A percentile compares a stretch with the other conserved stretches of the same genome.
Conservation (phyloP, 768 basidiomycete genomes). For the Tubosaeta brunneosetosa region DNA sequence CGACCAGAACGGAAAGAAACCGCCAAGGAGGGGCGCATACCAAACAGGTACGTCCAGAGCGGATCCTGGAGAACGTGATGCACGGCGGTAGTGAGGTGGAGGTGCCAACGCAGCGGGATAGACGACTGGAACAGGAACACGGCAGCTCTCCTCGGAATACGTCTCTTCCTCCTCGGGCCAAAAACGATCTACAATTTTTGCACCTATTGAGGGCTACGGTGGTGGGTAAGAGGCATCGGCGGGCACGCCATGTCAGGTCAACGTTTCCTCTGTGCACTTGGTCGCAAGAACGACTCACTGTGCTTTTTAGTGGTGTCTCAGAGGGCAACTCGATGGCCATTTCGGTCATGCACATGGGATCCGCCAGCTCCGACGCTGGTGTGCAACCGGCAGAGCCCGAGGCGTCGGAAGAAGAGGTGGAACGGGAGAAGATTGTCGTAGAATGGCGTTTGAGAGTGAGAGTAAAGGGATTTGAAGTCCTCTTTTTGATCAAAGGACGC, state of each 20-base stretch:
- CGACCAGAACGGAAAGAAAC: background rate
- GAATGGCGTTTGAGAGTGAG: constrained; percentile 25
- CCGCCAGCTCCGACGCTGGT: constrained; percentile 17
- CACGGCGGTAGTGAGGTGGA: constrained; percentile 28
- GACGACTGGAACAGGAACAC: background rate
- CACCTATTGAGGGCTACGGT: constrained; percentile 24
- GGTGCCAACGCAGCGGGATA: constrained; percentile 24
- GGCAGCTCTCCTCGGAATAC: constrained; percentile 18
- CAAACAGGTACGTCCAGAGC: constrained; percentile 9
- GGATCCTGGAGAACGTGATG: constrained; percentile 12
- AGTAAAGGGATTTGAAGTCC: constrained; percentile 19
- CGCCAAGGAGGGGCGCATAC: constrained; percentile 6
- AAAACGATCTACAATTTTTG: constrained; percentile 27
- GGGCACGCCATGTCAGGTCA: constrained; percentile 9
- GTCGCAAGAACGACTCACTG: constrained; percentile 15
- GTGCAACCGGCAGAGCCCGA: constrained; percentile 11
- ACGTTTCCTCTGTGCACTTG: background rate
- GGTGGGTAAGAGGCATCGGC: background rate
- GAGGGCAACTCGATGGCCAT: constrained; percentile 1
- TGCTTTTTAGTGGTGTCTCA: constrained; percentile 1
- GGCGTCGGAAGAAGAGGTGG: constrained; percentile 13
- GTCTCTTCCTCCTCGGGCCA: constrained; percentile 29
- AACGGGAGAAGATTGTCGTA: constrained; percentile 19
- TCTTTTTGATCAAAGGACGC: constrained; percentile 27
- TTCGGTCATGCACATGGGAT: constrained; percentile 15